Percentiles rank a stretch among this genome's conserved stretches.
These are phyloP conservation scores for Solanum rostratum DNA, from an alignment of 257 asterid species.

Conservation along the genomic window DNA sequence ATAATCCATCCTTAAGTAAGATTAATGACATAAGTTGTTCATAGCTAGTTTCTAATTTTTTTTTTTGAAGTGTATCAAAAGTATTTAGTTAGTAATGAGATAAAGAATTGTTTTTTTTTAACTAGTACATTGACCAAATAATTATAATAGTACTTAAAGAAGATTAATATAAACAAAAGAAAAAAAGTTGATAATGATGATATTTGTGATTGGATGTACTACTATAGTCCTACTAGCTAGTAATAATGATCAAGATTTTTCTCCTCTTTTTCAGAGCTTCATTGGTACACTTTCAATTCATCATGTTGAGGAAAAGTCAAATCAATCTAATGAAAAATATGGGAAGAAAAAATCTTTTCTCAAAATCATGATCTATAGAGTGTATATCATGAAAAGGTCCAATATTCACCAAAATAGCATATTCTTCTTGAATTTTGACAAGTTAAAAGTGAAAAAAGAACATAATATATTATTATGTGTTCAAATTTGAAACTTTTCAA, in stretches of 20 bases:
- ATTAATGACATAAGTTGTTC: background rate
- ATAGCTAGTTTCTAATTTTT: background rate
- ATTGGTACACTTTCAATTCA: background rate
- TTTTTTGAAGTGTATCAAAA: background rate
- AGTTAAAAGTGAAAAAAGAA: background rate
- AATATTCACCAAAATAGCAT: background rate
- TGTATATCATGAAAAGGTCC: background rate
- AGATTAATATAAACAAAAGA: background rate
- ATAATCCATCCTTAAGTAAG: background rate
- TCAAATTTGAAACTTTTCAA: background rate
- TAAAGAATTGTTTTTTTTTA: background rate
- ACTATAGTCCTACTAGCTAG: background rate
- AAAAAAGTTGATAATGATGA: background rate
- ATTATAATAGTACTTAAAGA: background rate
- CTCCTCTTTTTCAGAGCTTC: background rate
- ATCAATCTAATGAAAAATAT: background rate
- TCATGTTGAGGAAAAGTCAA: background rate
- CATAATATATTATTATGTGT: background rate
- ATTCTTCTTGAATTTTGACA: background rate
- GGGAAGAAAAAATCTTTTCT: background rate
- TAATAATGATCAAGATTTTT: background rate
- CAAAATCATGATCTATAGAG: constrained; percentile 7
- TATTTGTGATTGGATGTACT: background rate
- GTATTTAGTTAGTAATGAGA: background rate
- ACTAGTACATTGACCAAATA: background rate